A percentile compares a stretch with the other conserved stretches of the same genome.
Conservation (phyloP, 768 basidiomycete species). For the Boletus rubropictus region DNA sequence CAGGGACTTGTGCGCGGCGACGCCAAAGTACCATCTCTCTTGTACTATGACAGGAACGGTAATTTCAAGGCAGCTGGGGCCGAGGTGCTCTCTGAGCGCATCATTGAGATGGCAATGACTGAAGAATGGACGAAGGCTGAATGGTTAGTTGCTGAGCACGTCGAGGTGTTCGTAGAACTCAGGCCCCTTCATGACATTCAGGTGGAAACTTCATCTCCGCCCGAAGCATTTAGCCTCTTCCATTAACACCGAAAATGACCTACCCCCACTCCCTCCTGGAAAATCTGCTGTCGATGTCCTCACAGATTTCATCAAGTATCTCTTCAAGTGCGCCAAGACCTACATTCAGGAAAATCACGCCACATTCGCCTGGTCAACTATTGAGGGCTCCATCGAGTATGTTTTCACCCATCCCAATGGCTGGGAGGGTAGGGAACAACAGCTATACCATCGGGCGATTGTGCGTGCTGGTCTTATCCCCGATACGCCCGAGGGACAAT, state of each 20-base stretch:
- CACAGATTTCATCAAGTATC: not conserved
- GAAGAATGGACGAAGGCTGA: constrained; percentile 18
- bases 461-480: constrained; percentile 18
- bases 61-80: constrained; percentile 34
- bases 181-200: not conserved
- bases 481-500: constrained; percentile 4
- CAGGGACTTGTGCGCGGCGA: constrained; percentile 33
- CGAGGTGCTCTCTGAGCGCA: constrained; percentile 31
- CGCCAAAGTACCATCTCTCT: constrained; percentile 40
- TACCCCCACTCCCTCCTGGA: not conserved
- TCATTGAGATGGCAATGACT: constrained; percentile 31
- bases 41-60: constrained; percentile 39
- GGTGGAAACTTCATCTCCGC: constrained; percentile 25
- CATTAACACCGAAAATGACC: not conserved
- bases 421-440: constrained; percentile 25
- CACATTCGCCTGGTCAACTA: constrained; percentile 9
- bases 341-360: constrained; percentile 15
- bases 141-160: constrained; percentile 8
- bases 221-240: constrained; percentile 11
- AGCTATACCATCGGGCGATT: constrained; percentile 18
- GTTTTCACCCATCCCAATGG: constrained; percentile 28
- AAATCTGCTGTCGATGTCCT: not conserved
- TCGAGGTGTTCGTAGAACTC: not conserved
- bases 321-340: constrained; percentile 6
- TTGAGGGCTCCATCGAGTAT: constrained; percentile 12